A percentile compares a stretch with the other conserved stretches of the same genome.
These are phyloP conservation scores for Pulchroboletus neoregius DNA, from an alignment of 1,284 basidiomycete species.

Conservation along the genomic window DNA sequence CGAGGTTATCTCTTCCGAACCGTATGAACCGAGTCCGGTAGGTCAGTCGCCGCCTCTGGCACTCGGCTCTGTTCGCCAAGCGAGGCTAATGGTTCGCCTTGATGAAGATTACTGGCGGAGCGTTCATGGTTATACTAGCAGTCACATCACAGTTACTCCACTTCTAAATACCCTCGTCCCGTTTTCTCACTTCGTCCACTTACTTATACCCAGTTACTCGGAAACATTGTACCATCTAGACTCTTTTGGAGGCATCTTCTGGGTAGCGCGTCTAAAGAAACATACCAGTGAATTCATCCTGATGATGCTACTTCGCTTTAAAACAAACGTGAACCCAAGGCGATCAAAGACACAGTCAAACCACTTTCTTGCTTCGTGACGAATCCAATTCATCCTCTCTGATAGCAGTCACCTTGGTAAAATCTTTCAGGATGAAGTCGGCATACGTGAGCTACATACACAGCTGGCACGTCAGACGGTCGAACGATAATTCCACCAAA, in stretches of 20 bases:
- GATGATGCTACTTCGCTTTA: neutral
- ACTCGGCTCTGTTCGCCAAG: neutral
- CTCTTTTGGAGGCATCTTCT: neutral
- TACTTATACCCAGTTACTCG: neutral
- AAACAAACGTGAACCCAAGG: neutral
- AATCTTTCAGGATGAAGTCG: slow-evolving; percentile 44
- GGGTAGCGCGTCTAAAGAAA: neutral
- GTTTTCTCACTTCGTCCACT: no score
- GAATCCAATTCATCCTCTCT: slow-evolving; percentile 39
- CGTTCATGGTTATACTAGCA: neutral
- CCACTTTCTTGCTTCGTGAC: slow-evolving; percentile 13
- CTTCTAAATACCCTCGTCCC: no score
- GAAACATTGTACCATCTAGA: neutral
- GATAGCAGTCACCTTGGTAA: slow-evolving; percentile 45
- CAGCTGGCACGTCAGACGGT: slow-evolving; percentile 10
- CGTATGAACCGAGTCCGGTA: no score
- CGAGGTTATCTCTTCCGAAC: no score
- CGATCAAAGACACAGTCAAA: slow-evolving; percentile 6
- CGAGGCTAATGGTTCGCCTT: no score
- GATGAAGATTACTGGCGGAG: neutral
- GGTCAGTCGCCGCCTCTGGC: no score
- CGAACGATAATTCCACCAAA: neutral
- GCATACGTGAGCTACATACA: slow-evolving; percentile 43
- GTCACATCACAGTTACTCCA: neutral
- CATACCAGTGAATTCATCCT: neutral